A percentile compares a stretch with the other conserved stretches of the same genome.
Evolutionary conservation across 306 rosid genomes (phyloP).

Genomic region (Ammopiptanthus mongolicus): DNA sequence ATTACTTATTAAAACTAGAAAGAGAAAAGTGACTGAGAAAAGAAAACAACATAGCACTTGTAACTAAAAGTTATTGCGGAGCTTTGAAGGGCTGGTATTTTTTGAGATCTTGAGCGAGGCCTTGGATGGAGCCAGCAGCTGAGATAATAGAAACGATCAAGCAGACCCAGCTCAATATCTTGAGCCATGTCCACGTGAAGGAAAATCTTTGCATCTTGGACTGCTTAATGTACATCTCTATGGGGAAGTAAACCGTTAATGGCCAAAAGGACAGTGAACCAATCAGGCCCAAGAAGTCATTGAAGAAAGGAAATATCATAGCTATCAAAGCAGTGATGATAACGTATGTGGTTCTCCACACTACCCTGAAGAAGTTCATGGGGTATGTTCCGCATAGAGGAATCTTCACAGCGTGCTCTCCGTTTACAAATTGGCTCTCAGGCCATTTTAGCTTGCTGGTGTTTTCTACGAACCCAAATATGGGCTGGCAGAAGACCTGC

Average conservation of each 20-base stretch:
- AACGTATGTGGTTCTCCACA: slow-evolving; percentile 83
- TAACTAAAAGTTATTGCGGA: slow-evolving; percentile 33
- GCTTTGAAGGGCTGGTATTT: slow-evolving; percentile 68
- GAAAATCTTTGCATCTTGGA: slow-evolving; percentile 57
- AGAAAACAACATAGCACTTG: slow-evolving; percentile 2
- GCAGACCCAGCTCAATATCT: slow-evolving; percentile 79
- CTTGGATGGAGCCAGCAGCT: slow-evolving; percentile 87
- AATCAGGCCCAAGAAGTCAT: slow-evolving; percentile 76
- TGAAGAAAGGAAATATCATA: slow-evolving; percentile 95
- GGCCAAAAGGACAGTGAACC: slow-evolving; percentile 96
- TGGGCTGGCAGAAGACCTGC: slow-evolving; percentile 89
- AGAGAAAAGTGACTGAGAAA: background rate
- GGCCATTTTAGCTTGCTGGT: slow-evolving; percentile 52
- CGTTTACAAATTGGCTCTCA: slow-evolving; percentile 52
- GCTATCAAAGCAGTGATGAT: slow-evolving; percentile 64
- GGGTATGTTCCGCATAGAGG: slow-evolving; percentile 44
- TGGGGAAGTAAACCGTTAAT: slow-evolving; percentile 81
- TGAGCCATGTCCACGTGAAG: slow-evolving; percentile 85
- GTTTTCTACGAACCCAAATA: slow-evolving; percentile 65
- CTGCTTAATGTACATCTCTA: slow-evolving; percentile 89
- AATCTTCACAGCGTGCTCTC: slow-evolving; percentile 45
- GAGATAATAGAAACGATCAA: slow-evolving; percentile 66
- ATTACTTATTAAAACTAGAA: background rate
- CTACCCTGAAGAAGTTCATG: slow-evolving; percentile 61
- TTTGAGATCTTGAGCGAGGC: slow-evolving; percentile 66